Conservation (phyloP, 2,329 filamentous ascomycete genomes). For the Sporothrix inflata region DNA sequence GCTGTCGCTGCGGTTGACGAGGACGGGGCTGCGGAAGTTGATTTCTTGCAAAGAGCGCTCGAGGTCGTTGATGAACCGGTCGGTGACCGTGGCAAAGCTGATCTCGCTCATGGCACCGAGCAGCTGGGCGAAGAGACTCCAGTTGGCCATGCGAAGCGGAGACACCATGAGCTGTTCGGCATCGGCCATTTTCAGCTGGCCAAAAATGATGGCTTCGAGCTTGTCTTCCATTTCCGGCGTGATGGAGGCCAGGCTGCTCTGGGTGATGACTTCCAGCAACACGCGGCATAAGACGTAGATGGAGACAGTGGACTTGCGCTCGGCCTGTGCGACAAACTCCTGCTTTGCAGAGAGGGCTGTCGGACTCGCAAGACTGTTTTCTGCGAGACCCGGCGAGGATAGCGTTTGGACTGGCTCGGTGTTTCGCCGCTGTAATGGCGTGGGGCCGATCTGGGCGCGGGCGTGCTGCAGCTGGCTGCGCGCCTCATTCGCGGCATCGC, state of each 20-base stretch:
- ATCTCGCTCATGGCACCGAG: constrained; percentile 96
- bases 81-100: constrained; percentile 82
- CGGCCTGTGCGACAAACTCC: constrained; percentile 75
- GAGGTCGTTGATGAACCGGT: constrained; percentile 80
- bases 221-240: constrained; percentile 92
- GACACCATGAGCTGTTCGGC: constrained; percentile 78
- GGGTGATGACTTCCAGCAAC: constrained; percentile 88
- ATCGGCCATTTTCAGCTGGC: constrained; percentile 88
- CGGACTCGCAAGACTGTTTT: constrained; percentile 42
- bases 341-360: constrained; percentile 58
- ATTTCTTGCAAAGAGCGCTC: constrained; percentile 77
- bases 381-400: constrained; percentile 38
- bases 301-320: constrained; percentile 89
- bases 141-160: constrained; percentile 86
- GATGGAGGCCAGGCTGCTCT: constrained; percentile 81
- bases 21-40: constrained; percentile 66
- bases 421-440: constrained; percentile 67
- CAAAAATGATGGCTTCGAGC: constrained; percentile 92
- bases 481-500: constrained; percentile 78
- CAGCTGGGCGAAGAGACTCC: constrained; percentile 90
- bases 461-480: constrained; percentile 60
- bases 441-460: constrained; percentile 46
- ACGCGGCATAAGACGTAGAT: constrained; percentile 96
- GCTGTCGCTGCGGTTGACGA: constrained; percentile 61
- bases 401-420: constrained; percentile 66